Evolutionary conservation across 352 stramenopile genomes (phyloP), one percentile per base, ranked within the genome.

Genomic region (Phytopythium aichiense): DNA sequence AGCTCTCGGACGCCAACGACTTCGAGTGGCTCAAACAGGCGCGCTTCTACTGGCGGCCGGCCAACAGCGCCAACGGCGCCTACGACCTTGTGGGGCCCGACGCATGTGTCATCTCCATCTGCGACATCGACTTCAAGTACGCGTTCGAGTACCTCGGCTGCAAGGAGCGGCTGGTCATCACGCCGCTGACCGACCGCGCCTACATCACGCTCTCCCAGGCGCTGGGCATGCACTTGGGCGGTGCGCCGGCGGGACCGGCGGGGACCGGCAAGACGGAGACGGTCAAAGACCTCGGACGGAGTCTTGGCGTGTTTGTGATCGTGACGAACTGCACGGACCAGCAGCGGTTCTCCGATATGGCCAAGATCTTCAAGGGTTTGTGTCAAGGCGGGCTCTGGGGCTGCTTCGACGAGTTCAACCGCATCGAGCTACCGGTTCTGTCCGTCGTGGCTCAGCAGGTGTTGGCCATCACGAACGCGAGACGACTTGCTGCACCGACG

Each of bases 321-420:
- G 90, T 98, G 46, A 97, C 92, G 15, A 98, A 98, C 67, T 98
- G 92, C 67, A 96, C 81, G 15, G 91, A 97, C 45, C 89, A 98
- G 64, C 83, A 96, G 77, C 74, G 86, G 52, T 88, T 94, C 77
- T 86, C 92, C 50, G 76, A 97, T 72, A 97, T 97, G 88, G 91
- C 88, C 11, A 98, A 98, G 71, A 93, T 98, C 43, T 97, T 97
- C 59, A 88, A 95, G 22, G 92, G 92, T 1, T 66, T 98, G 4
- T 96, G 88, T n/a, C 88, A 97, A 77, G 91, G 85, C 8, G 92
- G 92, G 7, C 82, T 92, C 2, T 95, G 87, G 87, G 87, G 87
- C 35, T 95, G 86, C 61, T 95, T 95, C 46, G 87, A 95, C 33
- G 87, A 95, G 58, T 95, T 95, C 66, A 95, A 95, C 53, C 79